phyloP scores from a whole-genome alignment of 306 rosid genomes.

The Vigna trinervia region DNA sequence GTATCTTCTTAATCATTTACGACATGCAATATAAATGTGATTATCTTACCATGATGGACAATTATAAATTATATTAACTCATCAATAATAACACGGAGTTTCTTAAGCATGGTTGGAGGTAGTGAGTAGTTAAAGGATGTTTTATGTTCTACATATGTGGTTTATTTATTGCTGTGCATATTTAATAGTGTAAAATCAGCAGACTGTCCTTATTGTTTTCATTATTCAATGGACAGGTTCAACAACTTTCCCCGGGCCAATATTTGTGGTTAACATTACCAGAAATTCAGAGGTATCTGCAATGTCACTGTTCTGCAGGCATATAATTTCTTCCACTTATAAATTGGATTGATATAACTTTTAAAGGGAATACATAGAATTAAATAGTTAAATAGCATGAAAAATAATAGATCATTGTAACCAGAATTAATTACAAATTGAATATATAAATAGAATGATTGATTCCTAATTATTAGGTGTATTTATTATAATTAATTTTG shows the following conservation, averaged over 20 bases:
- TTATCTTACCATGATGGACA: constrained; percentile 28
- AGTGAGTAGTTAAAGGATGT: constrained; percentile 39
- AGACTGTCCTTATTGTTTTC: constrained; percentile 38
- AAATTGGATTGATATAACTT: constrained; percentile 14
- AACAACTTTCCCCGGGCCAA: constrained; percentile 81
- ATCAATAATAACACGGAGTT: neutral
- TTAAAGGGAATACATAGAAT: constrained; percentile 18
- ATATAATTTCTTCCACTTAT: constrained; percentile 28
- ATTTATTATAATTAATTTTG: too few relatives aligned
- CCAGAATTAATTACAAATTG: constrained; percentile 7
- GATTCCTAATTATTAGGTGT: too few relatives aligned
- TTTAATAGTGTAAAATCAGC: constrained; percentile 21
- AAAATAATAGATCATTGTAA: constrained; percentile 7
- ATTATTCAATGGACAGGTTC: constrained; percentile 68
- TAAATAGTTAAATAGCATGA: constrained; percentile 16
- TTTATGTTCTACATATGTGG: constrained; percentile 30
- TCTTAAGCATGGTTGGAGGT: constrained; percentile 32
- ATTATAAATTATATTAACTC: constrained; percentile 16
- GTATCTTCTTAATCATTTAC: constrained; percentile 13
- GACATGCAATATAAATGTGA: constrained; percentile 19
- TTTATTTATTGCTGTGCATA: constrained; percentile 28
- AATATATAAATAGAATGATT: neutral
- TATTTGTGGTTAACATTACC: constrained; percentile 71
- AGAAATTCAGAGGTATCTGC: constrained; percentile 78
- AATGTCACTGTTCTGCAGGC: constrained; percentile 25